Evolutionary conservation across 768 basidiomycete genomes (phyloP), one percentile per base, ranked within the genome.

Genomic region (Tulasnella calospora): DNA sequence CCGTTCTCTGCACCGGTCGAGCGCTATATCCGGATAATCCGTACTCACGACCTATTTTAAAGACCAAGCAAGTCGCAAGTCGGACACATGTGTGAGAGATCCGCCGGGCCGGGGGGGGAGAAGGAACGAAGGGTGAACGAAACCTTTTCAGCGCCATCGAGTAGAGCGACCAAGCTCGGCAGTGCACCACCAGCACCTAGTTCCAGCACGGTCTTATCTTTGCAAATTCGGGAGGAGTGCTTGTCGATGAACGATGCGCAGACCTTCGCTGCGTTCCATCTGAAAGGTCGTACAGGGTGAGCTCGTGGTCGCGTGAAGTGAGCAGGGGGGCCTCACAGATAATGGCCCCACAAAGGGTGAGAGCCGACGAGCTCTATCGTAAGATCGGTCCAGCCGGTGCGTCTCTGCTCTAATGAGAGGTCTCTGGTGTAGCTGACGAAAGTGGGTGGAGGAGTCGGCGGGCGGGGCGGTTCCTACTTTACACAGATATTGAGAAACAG

Each of bases 181-280:
- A 99, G 86, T 2, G 91, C 97, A 0, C 94, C 96, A 0, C 96
- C 98, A 0, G 98, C 98, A 0, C 98, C 98, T 0, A 99, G 89
- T 83, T 99, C 98, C 1, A 98, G 86, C 0, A 98, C 90, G 35
- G 81, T 83, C 46, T 84, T 86, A 8, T 84, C 84, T 0, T 81
- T 81, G 69, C 89, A 90, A 0, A 92, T 80, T 0, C 61, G 27
- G 9, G 86, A 83, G 0, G 82, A 81, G 76, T 91, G 86, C 15
- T 84, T 83, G 79, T 94, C 92, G 1, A 94, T 86, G 82, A 90
- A 93, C 0, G 89, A 86, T 17, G 93, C 92, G 72, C 94, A 88
- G 0, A 91, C 88, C 5, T 91, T 86, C 1, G 92, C 89, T 2
- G 94, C 92, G 82, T 94, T 95, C 93, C 94, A 94, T 79, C 94